Conservation (phyloP, 83 land plant genomes). For the Larix sibirica region DNA sequence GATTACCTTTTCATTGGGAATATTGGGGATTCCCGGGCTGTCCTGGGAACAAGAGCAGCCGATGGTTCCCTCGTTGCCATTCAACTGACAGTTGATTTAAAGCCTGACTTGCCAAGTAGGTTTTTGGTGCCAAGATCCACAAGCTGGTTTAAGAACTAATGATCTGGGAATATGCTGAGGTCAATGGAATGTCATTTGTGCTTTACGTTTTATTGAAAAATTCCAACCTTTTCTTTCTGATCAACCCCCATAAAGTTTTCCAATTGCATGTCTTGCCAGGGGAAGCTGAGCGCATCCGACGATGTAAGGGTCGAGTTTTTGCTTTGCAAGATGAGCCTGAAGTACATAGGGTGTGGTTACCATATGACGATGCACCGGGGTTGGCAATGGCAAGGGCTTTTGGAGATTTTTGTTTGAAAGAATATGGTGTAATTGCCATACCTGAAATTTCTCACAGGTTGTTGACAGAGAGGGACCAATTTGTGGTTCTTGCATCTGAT, state of each 20-base stretch:
- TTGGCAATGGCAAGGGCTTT: slow-evolving; percentile 80
- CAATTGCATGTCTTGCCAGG: slow-evolving; percentile 19
- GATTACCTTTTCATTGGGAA: slow-evolving; percentile 56
- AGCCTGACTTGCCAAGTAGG: slow-evolving; percentile 72
- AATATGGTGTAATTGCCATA: slow-evolving; percentile 66
- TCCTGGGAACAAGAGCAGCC: slow-evolving; percentile 45
- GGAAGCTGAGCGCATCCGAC: slow-evolving; percentile 63
- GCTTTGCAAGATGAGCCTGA: slow-evolving; percentile 80
- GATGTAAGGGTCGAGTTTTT: slow-evolving; percentile 72
- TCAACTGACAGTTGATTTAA: slow-evolving; percentile 68
- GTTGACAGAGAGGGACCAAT: slow-evolving; percentile 50
- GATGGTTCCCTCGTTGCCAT: slow-evolving; percentile 39
- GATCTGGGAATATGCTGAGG: background rate
- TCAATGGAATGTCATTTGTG: background rate
- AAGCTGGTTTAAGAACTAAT: background rate
- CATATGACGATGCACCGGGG: slow-evolving; percentile 74
- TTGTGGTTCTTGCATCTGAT: slow-evolving; percentile 72
- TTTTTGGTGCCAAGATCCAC: background rate
- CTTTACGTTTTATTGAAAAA: background rate
- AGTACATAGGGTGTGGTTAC: slow-evolving; percentile 75
- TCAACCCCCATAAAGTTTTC: background rate
- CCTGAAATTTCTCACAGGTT: slow-evolving; percentile 49
- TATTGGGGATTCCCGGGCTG: slow-evolving; percentile 70
- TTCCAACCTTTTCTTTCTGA: background rate
- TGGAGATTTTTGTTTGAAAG: slow-evolving; percentile 78